phyloP scores from a whole-genome alignment of 176 grass and related monocot genomes.

The Pharus latifolius region DNA sequence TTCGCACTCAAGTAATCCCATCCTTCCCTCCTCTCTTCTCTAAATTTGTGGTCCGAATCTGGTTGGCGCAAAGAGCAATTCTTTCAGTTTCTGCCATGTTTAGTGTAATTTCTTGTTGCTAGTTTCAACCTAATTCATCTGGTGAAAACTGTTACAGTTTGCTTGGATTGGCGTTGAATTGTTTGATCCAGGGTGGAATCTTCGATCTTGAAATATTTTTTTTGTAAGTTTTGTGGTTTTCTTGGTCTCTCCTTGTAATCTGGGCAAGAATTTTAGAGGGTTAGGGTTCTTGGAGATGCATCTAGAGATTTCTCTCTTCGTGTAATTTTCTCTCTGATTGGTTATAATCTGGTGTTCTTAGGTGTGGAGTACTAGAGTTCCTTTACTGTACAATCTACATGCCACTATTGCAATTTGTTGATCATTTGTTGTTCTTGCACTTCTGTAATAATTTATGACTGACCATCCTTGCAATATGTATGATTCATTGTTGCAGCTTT shows the following conservation, averaged over 20 bases:
- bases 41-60: too few species aligned
- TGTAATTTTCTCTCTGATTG: not conserved
- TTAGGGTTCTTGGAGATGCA: not conserved
- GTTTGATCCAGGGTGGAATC: not conserved
- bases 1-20: too few species aligned
- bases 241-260: too few species aligned
- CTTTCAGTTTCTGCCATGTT: too few species aligned
- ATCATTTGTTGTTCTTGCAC: not conserved
- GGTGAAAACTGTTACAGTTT: not conserved
- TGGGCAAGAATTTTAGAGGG: too few species aligned
- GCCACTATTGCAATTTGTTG: not conserved
- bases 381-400: too few species aligned
- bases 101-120: too few species aligned
- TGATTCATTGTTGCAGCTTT: too few species aligned
- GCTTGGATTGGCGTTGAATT: not conserved
- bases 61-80: too few species aligned
- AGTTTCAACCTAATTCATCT: not conserved
- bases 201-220: not conserved
- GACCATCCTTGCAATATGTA: not conserved
- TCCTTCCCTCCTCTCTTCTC: too few species aligned
- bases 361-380: too few species aligned
- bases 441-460: not conserved
- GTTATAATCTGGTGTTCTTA: not conserved
- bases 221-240: not conserved
- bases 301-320: not conserved